A percentile compares a stretch with the other conserved stretches of the same genome.
phyloP scores from a whole-genome alignment of 2,329 filamentous ascomycete genomes.

The Eutypella sp. region DNA sequence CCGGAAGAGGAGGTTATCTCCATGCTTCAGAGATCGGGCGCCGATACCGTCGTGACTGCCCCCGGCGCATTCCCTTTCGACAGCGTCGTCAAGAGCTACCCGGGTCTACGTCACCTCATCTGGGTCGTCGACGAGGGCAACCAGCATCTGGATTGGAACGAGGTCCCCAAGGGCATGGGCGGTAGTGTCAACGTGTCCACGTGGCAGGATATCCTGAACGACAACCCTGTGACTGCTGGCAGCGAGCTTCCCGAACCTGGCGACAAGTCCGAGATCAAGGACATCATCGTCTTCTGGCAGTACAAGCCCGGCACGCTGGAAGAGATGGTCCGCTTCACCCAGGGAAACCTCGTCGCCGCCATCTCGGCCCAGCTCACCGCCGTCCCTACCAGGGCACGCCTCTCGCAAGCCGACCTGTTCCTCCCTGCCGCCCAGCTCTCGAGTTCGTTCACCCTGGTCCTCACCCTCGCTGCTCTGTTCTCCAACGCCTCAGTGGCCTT shows the following conservation, averaged over 20 bases:
- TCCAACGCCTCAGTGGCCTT: constrained; percentile 81
- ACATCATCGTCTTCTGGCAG: constrained; percentile 65
- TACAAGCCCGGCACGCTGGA: constrained; percentile 45
- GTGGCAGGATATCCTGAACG: constrained; percentile 84
- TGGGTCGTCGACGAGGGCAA: constrained; percentile 93
- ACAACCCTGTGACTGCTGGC: constrained; percentile 54
- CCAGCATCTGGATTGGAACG: constrained; percentile 92
- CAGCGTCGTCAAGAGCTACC: constrained; percentile 62
- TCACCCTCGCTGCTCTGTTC: constrained; percentile 79
- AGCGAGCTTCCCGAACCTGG: constrained; percentile 61
- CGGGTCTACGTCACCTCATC: constrained; percentile 69
- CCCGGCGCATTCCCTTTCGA: constrained; percentile 85
- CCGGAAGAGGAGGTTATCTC: constrained; percentile 62
- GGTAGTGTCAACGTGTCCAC: constrained; percentile 76
- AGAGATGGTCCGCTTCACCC: constrained; percentile 77
- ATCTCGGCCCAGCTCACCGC: constrained; percentile 72
- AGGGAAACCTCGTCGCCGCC: constrained; percentile 81
- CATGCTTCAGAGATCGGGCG: constrained; percentile 67
- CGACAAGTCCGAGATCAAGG: constrained; percentile 46
- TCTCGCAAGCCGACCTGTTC: constrained; percentile 73
- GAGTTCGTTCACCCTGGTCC: constrained; percentile 70
- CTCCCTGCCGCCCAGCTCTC: constrained; percentile 79
- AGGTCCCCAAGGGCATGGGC: constrained; percentile 72
- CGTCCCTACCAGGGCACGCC: constrained; percentile 68
- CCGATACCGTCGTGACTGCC: constrained; percentile 77